Evolutionary conservation across 2,329 filamentous ascomycete species (phyloP).

Genomic region (Setomelanomma holmii): DNA sequence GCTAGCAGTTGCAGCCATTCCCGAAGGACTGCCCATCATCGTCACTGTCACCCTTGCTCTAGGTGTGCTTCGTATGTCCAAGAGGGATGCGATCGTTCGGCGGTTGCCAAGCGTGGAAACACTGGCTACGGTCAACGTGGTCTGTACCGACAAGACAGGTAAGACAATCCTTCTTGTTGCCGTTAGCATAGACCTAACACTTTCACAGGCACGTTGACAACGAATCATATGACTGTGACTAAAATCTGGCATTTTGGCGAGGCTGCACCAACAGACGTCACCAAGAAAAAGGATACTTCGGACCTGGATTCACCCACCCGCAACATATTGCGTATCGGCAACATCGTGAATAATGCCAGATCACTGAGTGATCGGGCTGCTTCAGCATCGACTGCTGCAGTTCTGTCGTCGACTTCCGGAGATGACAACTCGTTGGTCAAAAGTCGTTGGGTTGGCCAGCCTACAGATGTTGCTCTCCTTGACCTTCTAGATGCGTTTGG

Average conservation of each 20-base stretch:
- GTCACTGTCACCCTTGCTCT: constrained; percentile 96
- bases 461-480: constrained; percentile 95
- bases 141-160: constrained; percentile 98
- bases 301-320: constrained; percentile 76
- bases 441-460: constrained; percentile 95
- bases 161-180: constrained; percentile 16
- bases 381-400: constrained; percentile 74
- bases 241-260: constrained; percentile 95
- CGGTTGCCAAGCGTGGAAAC: constrained; percentile 97
- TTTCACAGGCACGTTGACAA: constrained; percentile 78
- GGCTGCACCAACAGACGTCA: constrained; percentile 62
- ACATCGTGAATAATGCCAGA: constrained; percentile 94
- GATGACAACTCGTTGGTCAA: constrained; percentile 68
- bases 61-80: constrained; percentile 95
- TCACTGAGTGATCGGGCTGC: constrained; percentile 76
- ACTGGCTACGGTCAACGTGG: constrained; percentile 97
- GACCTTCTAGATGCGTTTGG: constrained; percentile 90
- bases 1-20: constrained; percentile 93
- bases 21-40: constrained; percentile 95
- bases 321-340: constrained; percentile 87
- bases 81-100: constrained; percentile 91
- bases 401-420: constrained; percentile 83
- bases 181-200: background rate
- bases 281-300: constrained; percentile 59
- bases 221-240: constrained; percentile 97